Percentiles rank a stretch among this genome's conserved stretches.
Conservation (phyloP, 257 asterid species). For the Plantago major region DNA sequence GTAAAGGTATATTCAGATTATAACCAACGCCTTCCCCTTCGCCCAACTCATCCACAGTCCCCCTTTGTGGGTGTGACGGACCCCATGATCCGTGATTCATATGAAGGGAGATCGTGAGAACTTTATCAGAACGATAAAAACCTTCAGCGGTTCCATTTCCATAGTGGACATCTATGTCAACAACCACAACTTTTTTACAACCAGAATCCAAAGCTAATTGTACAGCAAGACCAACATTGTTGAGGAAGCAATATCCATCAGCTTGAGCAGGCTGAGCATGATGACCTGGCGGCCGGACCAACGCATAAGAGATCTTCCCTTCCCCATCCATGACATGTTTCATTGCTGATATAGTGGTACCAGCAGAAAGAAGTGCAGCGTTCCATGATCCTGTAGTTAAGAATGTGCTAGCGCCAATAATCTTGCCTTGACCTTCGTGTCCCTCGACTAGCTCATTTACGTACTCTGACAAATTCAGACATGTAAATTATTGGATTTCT, state of each 20-base stretch:
- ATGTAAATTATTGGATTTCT: not conserved
- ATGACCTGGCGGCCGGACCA: slow-evolving; percentile 96
- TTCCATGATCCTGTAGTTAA: slow-evolving; percentile 86
- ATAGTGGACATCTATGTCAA: slow-evolving; percentile 92
- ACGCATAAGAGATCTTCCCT: slow-evolving; percentile 55
- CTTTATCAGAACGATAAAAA: slow-evolving; percentile 54
- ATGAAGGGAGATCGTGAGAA: slow-evolving; percentile 82
- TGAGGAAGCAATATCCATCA: slow-evolving; percentile 89
- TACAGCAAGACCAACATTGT: slow-evolving; percentile 80
- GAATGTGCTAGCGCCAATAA: slow-evolving; percentile 65
- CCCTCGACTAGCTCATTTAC: slow-evolving; percentile 72
- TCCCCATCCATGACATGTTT: slow-evolving; percentile 53
- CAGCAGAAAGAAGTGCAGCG: slow-evolving; percentile 87
- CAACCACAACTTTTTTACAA: slow-evolving; percentile 46
- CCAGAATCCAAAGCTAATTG: slow-evolving; percentile 56
- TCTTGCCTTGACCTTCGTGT: slow-evolving; percentile 42
- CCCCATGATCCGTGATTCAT: slow-evolving; percentile 99
- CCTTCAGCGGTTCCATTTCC: slow-evolving; percentile 97
- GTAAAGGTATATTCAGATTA: slow-evolving; percentile 81
- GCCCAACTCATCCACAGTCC: slow-evolving; percentile 75
- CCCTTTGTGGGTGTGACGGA: slow-evolving; percentile 86
- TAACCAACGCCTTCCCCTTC: slow-evolving; percentile 72
- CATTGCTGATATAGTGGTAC: slow-evolving; percentile 84
- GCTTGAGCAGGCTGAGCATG: slow-evolving; percentile 91
- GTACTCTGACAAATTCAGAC: slow-evolving; percentile 45